These are phyloP conservation scores for Isabelozyma gotoi DNA, from an alignment of 805 yeast genomes.

Conservation along the genomic window DNA sequence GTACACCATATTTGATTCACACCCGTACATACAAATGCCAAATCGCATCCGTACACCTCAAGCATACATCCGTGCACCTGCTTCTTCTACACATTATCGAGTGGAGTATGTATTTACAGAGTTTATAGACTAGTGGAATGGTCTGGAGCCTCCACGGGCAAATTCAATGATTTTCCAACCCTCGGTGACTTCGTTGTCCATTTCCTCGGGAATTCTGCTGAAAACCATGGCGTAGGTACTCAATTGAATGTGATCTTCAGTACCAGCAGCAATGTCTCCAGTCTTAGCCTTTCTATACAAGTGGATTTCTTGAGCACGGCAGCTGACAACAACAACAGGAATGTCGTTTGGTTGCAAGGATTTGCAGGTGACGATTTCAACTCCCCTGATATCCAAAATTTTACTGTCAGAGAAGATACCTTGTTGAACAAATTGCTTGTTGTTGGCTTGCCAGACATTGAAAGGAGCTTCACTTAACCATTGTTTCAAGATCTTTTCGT, in stretches of 20 bases:
- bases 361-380: conserved; percentile 86
- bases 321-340: conserved; percentile 90
- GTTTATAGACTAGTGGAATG: conserved; percentile 48
- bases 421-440: conserved; percentile 88
- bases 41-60: too few relatives aligned
- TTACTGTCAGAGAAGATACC: conserved; percentile 88
- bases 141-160: conserved; percentile 90
- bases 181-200: conserved; percentile 86
- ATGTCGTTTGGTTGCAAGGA: conserved; percentile 84
- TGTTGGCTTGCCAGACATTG: conserved; percentile 91
- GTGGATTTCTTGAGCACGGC: conserved; percentile 96
- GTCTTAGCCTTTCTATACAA: conserved; percentile 86
- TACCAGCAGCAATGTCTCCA: conserved; percentile 94
- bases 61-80: neutral
- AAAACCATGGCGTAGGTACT: conserved; percentile 96
- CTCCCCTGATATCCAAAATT: conserved; percentile 92
- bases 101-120: neutral
- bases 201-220: conserved; percentile 88
- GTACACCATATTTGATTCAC: too few relatives aligned
- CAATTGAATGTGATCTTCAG: conserved; percentile 87
- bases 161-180: conserved; percentile 97
- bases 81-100: neutral
- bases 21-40: too few relatives aligned
- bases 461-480: conserved; percentile 98
- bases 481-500: conserved; percentile 71